Evolutionary conservation across 2,329 filamentous ascomycete species (phyloP).

Genomic region (Monosporascus sp.): DNA sequence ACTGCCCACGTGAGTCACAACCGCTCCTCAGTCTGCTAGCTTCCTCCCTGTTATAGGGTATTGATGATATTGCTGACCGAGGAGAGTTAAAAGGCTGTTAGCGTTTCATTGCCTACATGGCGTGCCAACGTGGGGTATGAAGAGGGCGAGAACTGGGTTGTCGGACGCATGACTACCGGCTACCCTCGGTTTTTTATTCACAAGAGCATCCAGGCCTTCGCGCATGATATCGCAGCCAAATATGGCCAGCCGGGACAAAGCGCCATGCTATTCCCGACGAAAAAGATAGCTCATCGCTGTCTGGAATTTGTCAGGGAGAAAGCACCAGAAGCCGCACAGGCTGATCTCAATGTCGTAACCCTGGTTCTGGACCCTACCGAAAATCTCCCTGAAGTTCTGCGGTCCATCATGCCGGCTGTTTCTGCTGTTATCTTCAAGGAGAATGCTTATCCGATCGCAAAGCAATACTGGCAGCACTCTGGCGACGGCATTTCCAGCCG

Average conservation of each 20-base stretch:
- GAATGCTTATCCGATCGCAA: slow-evolving; percentile 67
- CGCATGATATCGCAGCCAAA: slow-evolving; percentile 58
- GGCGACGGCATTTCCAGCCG: slow-evolving; percentile 91
- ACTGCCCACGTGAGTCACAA: slow-evolving; percentile 65
- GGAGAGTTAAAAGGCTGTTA: slow-evolving; percentile 67
- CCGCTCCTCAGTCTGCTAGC: not conserved
- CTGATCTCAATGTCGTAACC: slow-evolving; percentile 53
- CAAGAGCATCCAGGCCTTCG: slow-evolving; percentile 71
- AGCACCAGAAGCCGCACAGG: slow-evolving; percentile 45
- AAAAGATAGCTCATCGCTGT: slow-evolving; percentile 66
- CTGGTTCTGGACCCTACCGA: slow-evolving; percentile 58
- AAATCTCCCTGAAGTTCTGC: slow-evolving; percentile 46
- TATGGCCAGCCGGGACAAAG: slow-evolving; percentile 59
- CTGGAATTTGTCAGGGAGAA: slow-evolving; percentile 64
- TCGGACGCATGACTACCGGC: slow-evolving; percentile 78
- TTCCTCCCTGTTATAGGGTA: not conserved
- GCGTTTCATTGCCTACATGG: slow-evolving; percentile 95
- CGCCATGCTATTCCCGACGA: slow-evolving; percentile 80
- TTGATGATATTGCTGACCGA: not conserved
- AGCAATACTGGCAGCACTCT: slow-evolving; percentile 95
- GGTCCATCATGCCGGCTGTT: slow-evolving; percentile 53
- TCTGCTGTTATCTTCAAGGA: slow-evolving; percentile 68
- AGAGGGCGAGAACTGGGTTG: slow-evolving; percentile 84
- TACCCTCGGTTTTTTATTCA: slow-evolving; percentile 97
- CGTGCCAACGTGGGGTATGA: slow-evolving; percentile 87